A percentile compares a stretch with the other conserved stretches of the same genome.
Evolutionary conservation across 2,329 filamentous ascomycete species (phyloP).

Genomic region (Arthrobotrys conoides): DNA sequence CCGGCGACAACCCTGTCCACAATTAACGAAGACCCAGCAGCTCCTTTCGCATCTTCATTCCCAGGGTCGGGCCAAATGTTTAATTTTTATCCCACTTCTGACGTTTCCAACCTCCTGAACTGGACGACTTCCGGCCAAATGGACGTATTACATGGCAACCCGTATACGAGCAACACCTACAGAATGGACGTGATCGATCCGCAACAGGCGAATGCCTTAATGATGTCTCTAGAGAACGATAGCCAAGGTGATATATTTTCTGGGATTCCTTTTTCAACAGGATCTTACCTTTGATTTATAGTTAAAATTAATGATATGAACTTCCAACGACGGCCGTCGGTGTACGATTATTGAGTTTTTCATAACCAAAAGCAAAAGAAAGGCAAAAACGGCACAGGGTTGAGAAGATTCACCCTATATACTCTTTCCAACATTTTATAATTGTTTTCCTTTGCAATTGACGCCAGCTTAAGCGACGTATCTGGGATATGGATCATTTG

Average conservation of each 20-base stretch:
- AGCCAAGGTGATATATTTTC: conserved; percentile 62
- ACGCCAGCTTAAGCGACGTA: conserved; percentile 30
- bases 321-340: conserved; percentile 59
- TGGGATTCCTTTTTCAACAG: conserved; percentile 61
- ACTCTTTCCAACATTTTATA: conserved; percentile 38
- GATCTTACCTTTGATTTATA: conserved; percentile 62
- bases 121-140: conserved; percentile 52
- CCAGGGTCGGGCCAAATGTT: conserved; percentile 54
- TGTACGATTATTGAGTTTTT: conserved; percentile 61
- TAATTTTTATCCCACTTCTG: conserved; percentile 47
- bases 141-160: conserved; percentile 55
- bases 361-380: conserved; percentile 35
- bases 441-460: conserved; percentile 30
- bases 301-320: conserved; percentile 60
- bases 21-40: conserved; percentile 36
- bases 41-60: conserved; percentile 33
- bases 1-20: conserved; percentile 36
- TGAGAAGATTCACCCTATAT: conserved; percentile 8
- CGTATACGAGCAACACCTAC: conserved; percentile 56
- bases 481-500: conserved; percentile 51
- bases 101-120: conserved; percentile 50
- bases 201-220: conserved; percentile 58
- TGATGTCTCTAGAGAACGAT: conserved; percentile 60
- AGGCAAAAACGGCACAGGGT: conserved; percentile 10
- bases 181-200: conserved; percentile 59